Percentiles rank a stretch among this genome's conserved stretches.
Evolutionary conservation across 2,329 filamentous ascomycete species (phyloP).

Genomic region (Xylaria sp.): DNA sequence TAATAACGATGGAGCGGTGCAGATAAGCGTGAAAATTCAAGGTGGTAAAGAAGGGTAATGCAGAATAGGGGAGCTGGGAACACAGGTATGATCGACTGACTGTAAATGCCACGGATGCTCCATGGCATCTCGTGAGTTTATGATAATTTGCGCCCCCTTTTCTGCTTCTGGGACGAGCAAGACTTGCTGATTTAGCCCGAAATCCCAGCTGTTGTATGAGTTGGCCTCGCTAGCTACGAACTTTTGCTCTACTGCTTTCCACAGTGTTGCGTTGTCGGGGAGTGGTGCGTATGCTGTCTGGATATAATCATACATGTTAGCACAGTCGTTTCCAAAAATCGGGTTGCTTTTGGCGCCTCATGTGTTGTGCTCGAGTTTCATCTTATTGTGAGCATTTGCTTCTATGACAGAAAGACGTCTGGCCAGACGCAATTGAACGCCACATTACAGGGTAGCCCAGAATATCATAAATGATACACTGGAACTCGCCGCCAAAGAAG

Average conservation of each 20-base stretch:
- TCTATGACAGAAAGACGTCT: too few relatives aligned
- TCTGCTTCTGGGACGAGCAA: constrained; percentile 42
- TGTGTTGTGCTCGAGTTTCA: too few relatives aligned
- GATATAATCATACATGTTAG: neutral
- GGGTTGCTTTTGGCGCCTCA: too few relatives aligned
- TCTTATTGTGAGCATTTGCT: too few relatives aligned
- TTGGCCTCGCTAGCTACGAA: constrained; percentile 38
- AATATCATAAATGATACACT: too few relatives aligned
- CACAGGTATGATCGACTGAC: constrained; percentile 28
- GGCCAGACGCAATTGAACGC: too few relatives aligned
- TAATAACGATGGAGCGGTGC: too few relatives aligned
- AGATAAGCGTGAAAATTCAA: neutral
- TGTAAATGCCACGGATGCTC: constrained; percentile 49
- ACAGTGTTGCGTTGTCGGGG: constrained; percentile 42
- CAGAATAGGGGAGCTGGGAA: neutral
- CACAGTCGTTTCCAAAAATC: neutral
- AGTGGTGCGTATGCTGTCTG: constrained; percentile 44
- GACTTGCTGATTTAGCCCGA: constrained; percentile 46
- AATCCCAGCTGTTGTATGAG: constrained; percentile 45
- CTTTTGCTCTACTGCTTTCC: constrained; percentile 42
- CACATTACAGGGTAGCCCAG: too few relatives aligned
- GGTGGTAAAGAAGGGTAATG: neutral
- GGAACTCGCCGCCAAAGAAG: too few relatives aligned
- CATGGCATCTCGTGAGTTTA: constrained; percentile 48
- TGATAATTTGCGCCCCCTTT: constrained; percentile 44